Conservation (phyloP, 2,329 filamentous ascomycete genomes). For the Xylaria sp. region DNA sequence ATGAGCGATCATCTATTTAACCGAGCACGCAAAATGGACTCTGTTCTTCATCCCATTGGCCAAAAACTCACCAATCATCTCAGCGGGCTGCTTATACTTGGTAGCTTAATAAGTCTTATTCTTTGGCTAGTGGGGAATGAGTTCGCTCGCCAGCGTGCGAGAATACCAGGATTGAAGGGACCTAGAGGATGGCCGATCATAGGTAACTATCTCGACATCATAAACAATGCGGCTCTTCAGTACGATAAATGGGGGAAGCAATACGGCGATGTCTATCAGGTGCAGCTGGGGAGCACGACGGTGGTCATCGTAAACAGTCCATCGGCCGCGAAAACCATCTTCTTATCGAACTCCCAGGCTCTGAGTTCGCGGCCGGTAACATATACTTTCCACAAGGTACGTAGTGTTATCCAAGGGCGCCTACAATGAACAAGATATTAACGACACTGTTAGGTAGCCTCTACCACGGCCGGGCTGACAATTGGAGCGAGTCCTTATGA, state of each 20-base stretch:
- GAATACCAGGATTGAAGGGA: constrained; percentile 45
- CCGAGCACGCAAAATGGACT: constrained; percentile 25
- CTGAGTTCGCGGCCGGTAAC: constrained; percentile 81
- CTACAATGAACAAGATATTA: neutral
- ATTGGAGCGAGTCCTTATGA: constrained; percentile 89
- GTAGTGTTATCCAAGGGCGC: neutral
- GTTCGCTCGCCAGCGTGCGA: constrained; percentile 40
- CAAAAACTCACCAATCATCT: constrained; percentile 18
- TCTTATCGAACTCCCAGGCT: constrained; percentile 82
- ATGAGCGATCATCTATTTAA: neutral
- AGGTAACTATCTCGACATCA: constrained; percentile 71
- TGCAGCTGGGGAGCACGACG: constrained; percentile 74
- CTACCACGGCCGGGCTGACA: constrained; percentile 80
- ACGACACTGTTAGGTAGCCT: constrained; percentile 59
- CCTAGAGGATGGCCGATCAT: constrained; percentile 58
- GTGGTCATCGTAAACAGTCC: constrained; percentile 84
- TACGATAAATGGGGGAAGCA: constrained; percentile 66
- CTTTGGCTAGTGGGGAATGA: constrained; percentile 46
- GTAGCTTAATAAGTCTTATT: constrained; percentile 20
- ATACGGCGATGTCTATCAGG: constrained; percentile 74
- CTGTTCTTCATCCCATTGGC: constrained; percentile 14
- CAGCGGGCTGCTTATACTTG: constrained; percentile 15
- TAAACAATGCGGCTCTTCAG: constrained; percentile 64
- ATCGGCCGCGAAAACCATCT: constrained; percentile 77
- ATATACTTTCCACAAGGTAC: constrained; percentile 82